These are phyloP conservation scores for Aristolochia contorta DNA, from an alignment of 164 flowering plant species.

Conservation along the genomic window DNA sequence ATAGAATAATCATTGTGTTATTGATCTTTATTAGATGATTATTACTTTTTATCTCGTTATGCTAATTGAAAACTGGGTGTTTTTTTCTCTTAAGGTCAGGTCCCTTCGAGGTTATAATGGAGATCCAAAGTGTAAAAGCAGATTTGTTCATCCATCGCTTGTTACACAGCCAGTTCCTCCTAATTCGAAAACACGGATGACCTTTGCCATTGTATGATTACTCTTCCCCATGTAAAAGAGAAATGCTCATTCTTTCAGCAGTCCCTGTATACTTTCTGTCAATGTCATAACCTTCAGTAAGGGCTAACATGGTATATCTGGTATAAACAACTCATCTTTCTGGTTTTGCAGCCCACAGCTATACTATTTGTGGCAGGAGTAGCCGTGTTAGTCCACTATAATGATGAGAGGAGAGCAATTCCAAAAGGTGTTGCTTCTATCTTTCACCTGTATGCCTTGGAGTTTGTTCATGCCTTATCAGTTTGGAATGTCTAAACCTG, in stretches of 20 bases:
- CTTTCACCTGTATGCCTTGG: background rate
- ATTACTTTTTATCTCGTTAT: background rate
- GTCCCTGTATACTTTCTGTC: background rate
- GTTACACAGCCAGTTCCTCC: background rate
- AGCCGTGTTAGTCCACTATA: constrained; percentile 40
- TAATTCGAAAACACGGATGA: constrained; percentile 25
- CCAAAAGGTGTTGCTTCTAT: constrained; percentile 38
- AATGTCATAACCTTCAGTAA: background rate
- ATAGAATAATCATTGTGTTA: too few species aligned
- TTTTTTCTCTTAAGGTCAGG: constrained; percentile 23
- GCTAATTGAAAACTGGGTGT: background rate
- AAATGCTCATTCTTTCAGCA: background rate
- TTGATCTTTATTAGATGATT: too few species aligned
- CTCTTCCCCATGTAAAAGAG: background rate
- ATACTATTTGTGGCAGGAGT: constrained; percentile 49
- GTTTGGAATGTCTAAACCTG: too few species aligned
- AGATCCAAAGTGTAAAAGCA: constrained; percentile 15
- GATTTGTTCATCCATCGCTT: background rate
- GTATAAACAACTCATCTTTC: background rate
- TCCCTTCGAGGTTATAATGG: constrained; percentile 24
- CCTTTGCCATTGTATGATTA: constrained; percentile 34
- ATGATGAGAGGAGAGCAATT: constrained; percentile 72
- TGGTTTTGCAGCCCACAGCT: constrained; percentile 44
- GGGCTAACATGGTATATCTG: background rate
- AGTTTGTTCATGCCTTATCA: too few species aligned